Evolutionary conservation across 2,329 filamentous ascomycete species (phyloP), one percentile per base, ranked within the genome.

Genomic region (Colletotrichum filicis): DNA sequence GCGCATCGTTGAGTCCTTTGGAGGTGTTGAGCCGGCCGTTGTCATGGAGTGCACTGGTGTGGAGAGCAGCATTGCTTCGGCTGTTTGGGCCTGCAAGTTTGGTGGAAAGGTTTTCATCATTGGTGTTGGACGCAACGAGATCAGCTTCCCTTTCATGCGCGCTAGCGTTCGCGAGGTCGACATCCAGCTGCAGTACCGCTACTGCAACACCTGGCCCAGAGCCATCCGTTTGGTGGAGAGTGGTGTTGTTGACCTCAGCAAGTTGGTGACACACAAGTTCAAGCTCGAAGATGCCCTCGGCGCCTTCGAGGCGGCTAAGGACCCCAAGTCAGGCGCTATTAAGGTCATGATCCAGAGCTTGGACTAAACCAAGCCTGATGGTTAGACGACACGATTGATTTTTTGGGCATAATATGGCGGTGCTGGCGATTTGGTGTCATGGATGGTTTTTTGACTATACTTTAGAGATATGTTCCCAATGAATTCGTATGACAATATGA

Each of bases 71-170:
- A 93, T 98, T 79, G 91, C 91, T 6, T 89, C 94, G 32, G 95
- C 95, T 66, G 96, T 98, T 81, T 97, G 95, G 89, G 92, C 94
- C 11, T 91, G 93, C 81, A 97, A 96, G 85, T 98, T 98, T 79
- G 97, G 96, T 76, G 96, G 97, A 78, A 98, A 97, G 85, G 96
- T 98, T 66, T 98, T 98, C 80, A 93, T 98, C 75, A 97, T 98
- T 76, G 96, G 96, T 53, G 95, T 98, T 3, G 97, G 96, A 76
- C 96, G 94, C 88, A 95, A 97, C 82, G 94, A 98, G 87, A 97
- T 98, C 87, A 95, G 91, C 83, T 93, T 98, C 75, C 96, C 96
- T 32, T 98, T 98, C 83, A 98, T 98, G 96, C 87, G 95, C 64
- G 89, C 96, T 71, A 96, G 93, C 78, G 96, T 95, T 6, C 90